Percentiles rank a stretch among this genome's conserved stretches.
These are phyloP conservation scores for Arthrobotrys sinensis DNA, from an alignment of 2,329 filamentous ascomycete species.

Conservation along the genomic window DNA sequence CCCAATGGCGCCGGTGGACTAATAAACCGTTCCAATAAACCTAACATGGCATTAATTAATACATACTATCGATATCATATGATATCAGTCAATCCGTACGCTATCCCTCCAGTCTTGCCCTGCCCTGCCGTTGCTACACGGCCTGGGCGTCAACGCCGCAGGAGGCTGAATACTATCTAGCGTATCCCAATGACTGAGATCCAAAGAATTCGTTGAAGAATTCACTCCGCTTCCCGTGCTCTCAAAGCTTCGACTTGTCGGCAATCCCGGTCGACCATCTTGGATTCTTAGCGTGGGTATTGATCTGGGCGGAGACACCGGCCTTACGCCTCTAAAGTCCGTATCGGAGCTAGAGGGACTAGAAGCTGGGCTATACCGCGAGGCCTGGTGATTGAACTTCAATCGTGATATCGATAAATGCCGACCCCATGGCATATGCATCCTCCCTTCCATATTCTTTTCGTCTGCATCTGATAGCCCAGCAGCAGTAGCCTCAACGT, in stretches of 20 bases:
- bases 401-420: constrained; percentile 1
- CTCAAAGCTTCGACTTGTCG: constrained; percentile 32
- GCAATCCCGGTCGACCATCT: neutral
- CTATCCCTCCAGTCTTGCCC: constrained; percentile 42
- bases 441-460: neutral
- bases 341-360: constrained; percentile 39
- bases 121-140: constrained; percentile 26
- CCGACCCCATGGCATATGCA: neutral
- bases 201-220: constrained; percentile 44
- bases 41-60: too few relatives aligned
- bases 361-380: constrained; percentile 35
- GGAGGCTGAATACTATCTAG: constrained; percentile 32
- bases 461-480: neutral
- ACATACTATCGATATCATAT: neutral
- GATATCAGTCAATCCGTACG: constrained; percentile 23
- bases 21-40: too few relatives aligned
- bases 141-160: constrained; percentile 35
- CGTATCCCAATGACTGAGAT: constrained; percentile 53
- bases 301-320: constrained; percentile 10
- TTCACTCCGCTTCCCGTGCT: constrained; percentile 31
- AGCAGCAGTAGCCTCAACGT: constrained; percentile 15
- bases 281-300: constrained; percentile 9
- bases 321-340: neutral
- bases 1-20: too few relatives aligned
- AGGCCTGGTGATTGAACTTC: constrained; percentile 44